Evolutionary conservation across 345 rosid species (phyloP).

Genomic region (Lagerstroemia speciosa): DNA sequence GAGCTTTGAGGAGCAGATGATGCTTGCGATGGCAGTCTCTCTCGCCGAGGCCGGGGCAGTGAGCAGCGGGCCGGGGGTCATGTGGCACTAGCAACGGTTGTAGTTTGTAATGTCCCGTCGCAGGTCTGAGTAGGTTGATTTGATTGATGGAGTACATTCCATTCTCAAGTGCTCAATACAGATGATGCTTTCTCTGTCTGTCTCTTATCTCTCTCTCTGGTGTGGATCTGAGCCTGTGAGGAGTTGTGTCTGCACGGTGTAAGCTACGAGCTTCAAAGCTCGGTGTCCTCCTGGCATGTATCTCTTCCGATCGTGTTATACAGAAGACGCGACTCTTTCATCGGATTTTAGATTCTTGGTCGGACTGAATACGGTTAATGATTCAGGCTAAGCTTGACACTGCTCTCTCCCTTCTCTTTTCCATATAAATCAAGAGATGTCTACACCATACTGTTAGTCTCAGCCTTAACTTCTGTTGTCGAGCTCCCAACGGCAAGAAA

Average conservation of each 20-base stretch:
- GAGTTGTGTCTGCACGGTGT: background rate
- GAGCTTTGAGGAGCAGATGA: slow-evolving; percentile 94
- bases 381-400: too few relatives aligned
- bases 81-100: slow-evolving; percentile 52
- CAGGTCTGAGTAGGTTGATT: slow-evolving; percentile 5
- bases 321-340: background rate
- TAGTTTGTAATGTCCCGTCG: background rate
- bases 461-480: too few relatives aligned
- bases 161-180: background rate
- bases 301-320: background rate
- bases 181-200: background rate
- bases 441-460: too few relatives aligned
- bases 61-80: slow-evolving; percentile 38
- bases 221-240: background rate
- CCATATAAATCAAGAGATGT: too few relatives aligned
- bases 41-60: slow-evolving; percentile 71
- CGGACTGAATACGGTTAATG: too few relatives aligned
- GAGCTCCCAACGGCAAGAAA: too few relatives aligned
- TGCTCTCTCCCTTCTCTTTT: too few relatives aligned
- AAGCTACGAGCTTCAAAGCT: background rate
- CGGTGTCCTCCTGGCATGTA: background rate
- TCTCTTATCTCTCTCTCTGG: background rate
- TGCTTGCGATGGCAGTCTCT: slow-evolving; percentile 92
- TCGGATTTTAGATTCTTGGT: background rate
- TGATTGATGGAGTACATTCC: background rate